phyloP scores from a whole-genome alignment of 768 basidiomycete genomes.

The Lyophyllum atratum region DNA sequence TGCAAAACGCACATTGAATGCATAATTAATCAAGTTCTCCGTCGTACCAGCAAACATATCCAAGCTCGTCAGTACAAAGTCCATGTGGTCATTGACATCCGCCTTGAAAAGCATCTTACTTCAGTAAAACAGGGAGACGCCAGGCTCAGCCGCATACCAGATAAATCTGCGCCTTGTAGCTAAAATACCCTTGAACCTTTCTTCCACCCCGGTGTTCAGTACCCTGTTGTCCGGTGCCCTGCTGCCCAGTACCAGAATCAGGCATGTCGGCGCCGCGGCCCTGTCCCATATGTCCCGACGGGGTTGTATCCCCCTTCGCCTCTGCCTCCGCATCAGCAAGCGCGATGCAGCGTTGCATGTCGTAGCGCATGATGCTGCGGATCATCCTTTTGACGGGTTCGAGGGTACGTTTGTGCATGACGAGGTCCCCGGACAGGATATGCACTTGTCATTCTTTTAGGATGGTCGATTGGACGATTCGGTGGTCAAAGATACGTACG shows the following conservation, averaged over 20 bases:
- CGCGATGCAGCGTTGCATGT: conserved; percentile 58
- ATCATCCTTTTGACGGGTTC: conserved; percentile 70
- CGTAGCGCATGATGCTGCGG: conserved; percentile 64
- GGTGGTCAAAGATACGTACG: conserved; percentile 36
- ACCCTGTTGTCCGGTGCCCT: too few relatives aligned
- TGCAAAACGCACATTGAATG: conserved; percentile 57
- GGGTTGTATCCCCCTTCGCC: too few relatives aligned
- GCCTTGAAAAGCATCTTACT: conserved; percentile 39
- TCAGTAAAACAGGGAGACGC: not conserved
- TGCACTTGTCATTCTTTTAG: conserved; percentile 48
- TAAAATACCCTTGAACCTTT: conserved; percentile 51
- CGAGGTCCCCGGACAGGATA: conserved; percentile 71
- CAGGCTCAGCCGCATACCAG: too few relatives aligned
- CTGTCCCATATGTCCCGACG: too few relatives aligned
- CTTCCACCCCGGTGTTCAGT: conserved; percentile 7
- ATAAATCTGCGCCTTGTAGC: conserved; percentile 66
- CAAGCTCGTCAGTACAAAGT: conserved; percentile 62
- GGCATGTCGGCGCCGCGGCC: too few relatives aligned
- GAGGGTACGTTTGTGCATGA: conserved; percentile 69
- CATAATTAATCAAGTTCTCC: conserved; percentile 69
- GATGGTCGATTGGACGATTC: not conserved
- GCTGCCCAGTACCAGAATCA: too few relatives aligned
- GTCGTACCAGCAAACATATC: conserved; percentile 69
- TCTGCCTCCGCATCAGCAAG: conserved; percentile 38
- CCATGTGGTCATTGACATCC: conserved; percentile 74